Base-by-base conservation (phyloP, 306 rosid species). In the Dicorynia guianensis region DNA sequence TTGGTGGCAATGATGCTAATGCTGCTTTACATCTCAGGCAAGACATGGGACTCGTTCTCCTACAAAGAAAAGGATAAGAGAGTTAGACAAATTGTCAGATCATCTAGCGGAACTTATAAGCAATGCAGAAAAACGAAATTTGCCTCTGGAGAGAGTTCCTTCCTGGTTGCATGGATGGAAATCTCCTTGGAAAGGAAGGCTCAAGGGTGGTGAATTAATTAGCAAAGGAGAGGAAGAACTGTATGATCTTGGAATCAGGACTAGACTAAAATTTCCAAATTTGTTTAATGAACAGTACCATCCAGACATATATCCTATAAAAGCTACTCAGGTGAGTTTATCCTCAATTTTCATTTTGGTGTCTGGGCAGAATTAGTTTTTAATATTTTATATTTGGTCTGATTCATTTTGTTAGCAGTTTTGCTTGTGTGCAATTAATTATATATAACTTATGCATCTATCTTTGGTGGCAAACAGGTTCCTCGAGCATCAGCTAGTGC, bases 401-500 rank as follows among this genome's bases (percentile, higher is more conserved):
- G 5, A 54, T 35, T 17, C 46, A 62, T 8, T 47, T 53, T 6
- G n/a, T 34, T 71, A 40, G 18, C 63, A 60, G 43, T 53, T 84
- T 48, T 76, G 30, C 30, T 1, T 25, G 30, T 25, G 30, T 25
- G 30, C 30, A 25, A 25, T 25, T 36, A 15, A 50, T n/a, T 7
- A n/a, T 81, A 11, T 68, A 42, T 42, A 56, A 71, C 74, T 74
- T 71, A 70, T 55, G 48, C 40, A 63, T 73, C 38, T 34, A 18
- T 67, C 30, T 68, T 11, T 12, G 61, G 25, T 63, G 50, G 78
- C 15, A 81, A 83, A 74, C 80, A 95, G 98, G 69, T 92, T 76
- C 91, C 97, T 47, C 92, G 97, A 71, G 96, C 98, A n/a, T 87
- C 97, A 35, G 97, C 98, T 69, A 92, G 98, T 85, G 98, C 97